phyloP scores from a whole-genome alignment of 345 rosid species.

The Sonneratia caseolaris region DNA sequence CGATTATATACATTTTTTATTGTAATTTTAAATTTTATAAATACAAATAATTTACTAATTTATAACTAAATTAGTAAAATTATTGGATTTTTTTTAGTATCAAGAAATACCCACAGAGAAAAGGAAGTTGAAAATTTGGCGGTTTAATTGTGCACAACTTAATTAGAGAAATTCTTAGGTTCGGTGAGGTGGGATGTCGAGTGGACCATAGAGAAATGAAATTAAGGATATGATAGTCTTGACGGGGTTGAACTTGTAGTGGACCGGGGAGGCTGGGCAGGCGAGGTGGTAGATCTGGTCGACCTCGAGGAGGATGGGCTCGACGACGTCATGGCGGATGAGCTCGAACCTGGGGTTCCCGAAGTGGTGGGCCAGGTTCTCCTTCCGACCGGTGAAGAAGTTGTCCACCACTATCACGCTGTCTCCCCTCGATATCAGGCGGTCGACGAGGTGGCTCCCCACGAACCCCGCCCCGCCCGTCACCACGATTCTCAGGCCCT shows the following conservation, averaged over 20 bases:
- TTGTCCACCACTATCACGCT: conserved; percentile 71
- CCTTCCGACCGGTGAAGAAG: conserved; percentile 72
- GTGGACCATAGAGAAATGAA: no score
- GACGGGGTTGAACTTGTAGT: conserved; percentile 84
- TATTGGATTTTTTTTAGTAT: no score
- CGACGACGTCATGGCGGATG: conserved; percentile 70
- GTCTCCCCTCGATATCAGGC: conserved; percentile 65
- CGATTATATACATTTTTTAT: no score
- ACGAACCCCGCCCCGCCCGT: conserved; percentile 90
- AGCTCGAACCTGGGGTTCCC: conserved; percentile 72
- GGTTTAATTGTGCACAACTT: no score
- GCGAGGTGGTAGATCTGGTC: conserved; percentile 93
- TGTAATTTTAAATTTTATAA: no score
- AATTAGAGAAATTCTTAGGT: no score
- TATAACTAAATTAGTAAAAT: no score
- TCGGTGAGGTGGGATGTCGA: no score
- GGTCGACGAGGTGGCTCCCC: conserved; percentile 86
- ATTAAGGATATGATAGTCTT: conserved; percentile 74
- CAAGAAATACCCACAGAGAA: no score
- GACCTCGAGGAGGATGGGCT: conserved; percentile 69
- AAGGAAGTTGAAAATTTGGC: no score
- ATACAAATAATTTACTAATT: no score
- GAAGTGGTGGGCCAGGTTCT: conserved; percentile 60
- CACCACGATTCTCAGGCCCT: conserved; percentile 48
- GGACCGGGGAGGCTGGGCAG: conserved; percentile 87